These are phyloP conservation scores for Termitomyces sp. DNA, from an alignment of 768 basidiomycete genomes.

Conservation along the genomic window DNA sequence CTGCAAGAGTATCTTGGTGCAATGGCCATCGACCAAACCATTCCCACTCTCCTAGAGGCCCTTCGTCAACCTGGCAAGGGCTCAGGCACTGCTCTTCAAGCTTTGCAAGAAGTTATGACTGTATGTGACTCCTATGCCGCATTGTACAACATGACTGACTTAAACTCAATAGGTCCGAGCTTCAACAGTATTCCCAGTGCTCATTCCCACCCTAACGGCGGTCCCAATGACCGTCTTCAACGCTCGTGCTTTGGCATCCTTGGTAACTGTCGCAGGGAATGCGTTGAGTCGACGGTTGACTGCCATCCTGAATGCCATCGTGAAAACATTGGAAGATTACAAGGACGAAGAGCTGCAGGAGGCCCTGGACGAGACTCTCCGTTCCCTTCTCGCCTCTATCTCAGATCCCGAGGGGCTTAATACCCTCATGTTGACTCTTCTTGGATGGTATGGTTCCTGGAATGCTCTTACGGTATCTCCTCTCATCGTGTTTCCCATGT, in stretches of 20 bases:
- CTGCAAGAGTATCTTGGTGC: conserved; percentile 90
- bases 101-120: conserved; percentile 90
- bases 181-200: conserved; percentile 92
- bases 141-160: not conserved
- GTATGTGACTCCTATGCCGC: conserved; percentile 41
- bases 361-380: conserved; percentile 74
- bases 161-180: conserved; percentile 70
- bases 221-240: conserved; percentile 95
- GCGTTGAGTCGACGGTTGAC: conserved; percentile 84
- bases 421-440: conserved; percentile 80
- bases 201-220: conserved; percentile 90
- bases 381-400: conserved; percentile 74
- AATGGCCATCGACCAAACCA: conserved; percentile 93
- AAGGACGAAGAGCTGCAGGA: conserved; percentile 62
- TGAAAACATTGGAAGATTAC: conserved; percentile 71
- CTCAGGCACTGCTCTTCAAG: conserved; percentile 94
- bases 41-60: conserved; percentile 91
- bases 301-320: conserved; percentile 73
- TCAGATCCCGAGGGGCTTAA: conserved; percentile 86
- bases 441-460: conserved; percentile 69
- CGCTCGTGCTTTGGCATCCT: conserved; percentile 81
- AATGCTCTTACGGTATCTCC: not conserved
- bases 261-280: conserved; percentile 91
- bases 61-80: conserved; percentile 89
- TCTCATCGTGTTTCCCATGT: not conserved